A percentile compares a stretch with the other conserved stretches of the same genome.
phyloP scores from a whole-genome alignment of 2,329 filamentous ascomycete genomes.

The Fusarium clavum region DNA sequence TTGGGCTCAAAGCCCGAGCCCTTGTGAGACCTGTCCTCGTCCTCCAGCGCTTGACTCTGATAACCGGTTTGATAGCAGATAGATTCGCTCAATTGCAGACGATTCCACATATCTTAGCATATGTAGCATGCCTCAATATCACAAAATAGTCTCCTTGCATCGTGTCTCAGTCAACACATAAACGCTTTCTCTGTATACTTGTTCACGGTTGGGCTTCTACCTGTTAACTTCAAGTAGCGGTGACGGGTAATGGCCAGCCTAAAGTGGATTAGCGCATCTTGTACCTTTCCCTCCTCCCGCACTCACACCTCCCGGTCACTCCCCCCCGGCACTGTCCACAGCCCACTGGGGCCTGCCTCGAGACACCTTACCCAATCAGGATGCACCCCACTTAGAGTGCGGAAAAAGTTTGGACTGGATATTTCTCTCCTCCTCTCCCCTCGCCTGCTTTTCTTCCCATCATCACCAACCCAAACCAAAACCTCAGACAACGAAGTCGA shows the following conservation, averaged over 20 bases:
- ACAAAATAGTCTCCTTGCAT: constrained; percentile 34
- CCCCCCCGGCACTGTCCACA: constrained; percentile 26
- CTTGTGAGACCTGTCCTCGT: constrained; percentile 15
- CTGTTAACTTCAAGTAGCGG: constrained; percentile 45
- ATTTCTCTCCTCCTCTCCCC: constrained; percentile 46
- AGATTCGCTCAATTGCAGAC: constrained; percentile 1
- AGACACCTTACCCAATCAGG: constrained; percentile 38
- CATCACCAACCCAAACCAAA: constrained; percentile 49
- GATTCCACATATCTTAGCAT: neutral
- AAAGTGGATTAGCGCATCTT: constrained; percentile 30
- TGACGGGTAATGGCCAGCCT: constrained; percentile 40
- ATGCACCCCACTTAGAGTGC: constrained; percentile 40
- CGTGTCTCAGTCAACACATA: constrained; percentile 38
- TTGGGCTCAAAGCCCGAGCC: constrained; percentile 13
- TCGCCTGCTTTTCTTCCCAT: constrained; percentile 47
- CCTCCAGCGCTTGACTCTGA: neutral
- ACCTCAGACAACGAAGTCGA: constrained; percentile 75
- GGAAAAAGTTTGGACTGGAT: constrained; percentile 46
- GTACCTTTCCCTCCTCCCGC: constrained; percentile 31
- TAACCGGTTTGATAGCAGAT: neutral
- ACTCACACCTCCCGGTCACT: constrained; percentile 24
- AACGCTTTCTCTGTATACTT: constrained; percentile 19
- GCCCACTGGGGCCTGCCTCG: constrained; percentile 18
- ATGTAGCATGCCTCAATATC: neutral
- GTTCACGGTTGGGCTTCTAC: constrained; percentile 29